A percentile compares a stretch with the other conserved stretches of the same genome.
These are phyloP conservation scores for Termitomyces sp. DNA, from an alignment of 768 basidiomycete genomes.

Conservation along the genomic window DNA sequence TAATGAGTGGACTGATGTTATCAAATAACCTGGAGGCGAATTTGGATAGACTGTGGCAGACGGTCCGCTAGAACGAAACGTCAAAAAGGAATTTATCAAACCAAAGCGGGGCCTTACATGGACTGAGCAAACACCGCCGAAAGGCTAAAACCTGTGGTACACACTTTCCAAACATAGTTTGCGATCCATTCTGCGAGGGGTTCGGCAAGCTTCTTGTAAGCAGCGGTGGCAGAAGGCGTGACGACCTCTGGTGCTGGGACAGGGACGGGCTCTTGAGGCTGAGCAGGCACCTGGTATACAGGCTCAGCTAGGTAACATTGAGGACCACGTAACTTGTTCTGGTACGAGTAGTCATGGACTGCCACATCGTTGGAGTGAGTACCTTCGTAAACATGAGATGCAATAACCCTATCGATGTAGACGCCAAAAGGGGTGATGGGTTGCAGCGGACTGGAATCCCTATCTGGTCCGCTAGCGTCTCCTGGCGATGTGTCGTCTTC, in stretches of 20 bases:
- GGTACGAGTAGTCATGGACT: constrained; percentile 7
- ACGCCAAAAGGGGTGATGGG: constrained; percentile 75
- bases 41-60: constrained; percentile 34
- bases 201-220: constrained; percentile 70
- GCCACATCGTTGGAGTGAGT: constrained; percentile 5
- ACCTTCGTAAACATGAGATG: constrained; percentile 22
- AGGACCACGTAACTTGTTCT: constrained; percentile 11
- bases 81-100: constrained; percentile 5
- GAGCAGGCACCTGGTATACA: constrained; percentile 18
- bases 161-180: constrained; percentile 76
- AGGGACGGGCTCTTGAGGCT: constrained; percentile 34
- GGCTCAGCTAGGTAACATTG: constrained; percentile 20
- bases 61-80: constrained; percentile 18
- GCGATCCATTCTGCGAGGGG: constrained; percentile 78
- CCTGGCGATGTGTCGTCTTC: constrained; percentile 58
- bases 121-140: constrained; percentile 46
- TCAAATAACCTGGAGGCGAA: constrained; percentile 47
- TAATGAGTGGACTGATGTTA: constrained; percentile 62
- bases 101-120: constrained; percentile 36
- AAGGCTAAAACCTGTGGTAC: constrained; percentile 64
- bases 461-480: constrained; percentile 41
- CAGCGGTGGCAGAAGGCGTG: constrained; percentile 43
- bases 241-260: constrained; percentile 36
- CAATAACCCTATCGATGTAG: constrained; percentile 68
- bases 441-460: constrained; percentile 62